Evolutionary conservation across 768 basidiomycete species (phyloP), one percentile per base, ranked within the genome.

Genomic region (Amanita subjunquillea): DNA sequence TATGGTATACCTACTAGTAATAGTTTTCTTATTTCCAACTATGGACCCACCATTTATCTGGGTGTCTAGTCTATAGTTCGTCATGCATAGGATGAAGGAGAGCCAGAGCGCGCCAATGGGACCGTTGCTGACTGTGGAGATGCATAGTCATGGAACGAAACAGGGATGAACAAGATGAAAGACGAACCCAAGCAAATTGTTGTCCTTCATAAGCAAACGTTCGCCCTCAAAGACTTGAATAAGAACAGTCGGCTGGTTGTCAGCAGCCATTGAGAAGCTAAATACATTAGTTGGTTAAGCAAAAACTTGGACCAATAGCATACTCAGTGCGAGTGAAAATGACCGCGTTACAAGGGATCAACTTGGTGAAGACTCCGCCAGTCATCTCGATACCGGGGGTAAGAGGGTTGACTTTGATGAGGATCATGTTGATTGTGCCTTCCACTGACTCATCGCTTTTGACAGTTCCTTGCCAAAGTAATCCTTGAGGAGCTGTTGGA

Each of bases 371-470:
- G 61, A 97, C 93, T 67, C 93, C 91, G 63, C 95, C 93, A 36
- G 94, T 95, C n/a, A n/a, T 97, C 80, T 97, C 95, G 60, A 98
- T 99, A 80, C 94, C 94, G 66, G 96, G 91, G 29, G 95, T 95
- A 38, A 98, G 80, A 25, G 95, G 93, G 74, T 85, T 87, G 65
- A 97, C 91, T 69, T 98, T 95, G 63, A 98, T 90, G 53, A 98
- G 86, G 56, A 97, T 85, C 57, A 97, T 78, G 58, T 92, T 93
- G 56, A 80, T 82, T 53, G 89, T 90, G 56, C 86, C 87, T 65
- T 90, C 86, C 63, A 91, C n/a, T 57, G 95, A 95, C 75, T 99
- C 95, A 68, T 99, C 95, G 49, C 88, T 79, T 92, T 94, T 57
- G 94, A 94, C 51, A 92, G 93, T 68, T 97, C 95, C 76, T 90